Conservation (phyloP, 2,329 filamentous ascomycete genomes). For the Hymenoscyphus fraxineus region DNA sequence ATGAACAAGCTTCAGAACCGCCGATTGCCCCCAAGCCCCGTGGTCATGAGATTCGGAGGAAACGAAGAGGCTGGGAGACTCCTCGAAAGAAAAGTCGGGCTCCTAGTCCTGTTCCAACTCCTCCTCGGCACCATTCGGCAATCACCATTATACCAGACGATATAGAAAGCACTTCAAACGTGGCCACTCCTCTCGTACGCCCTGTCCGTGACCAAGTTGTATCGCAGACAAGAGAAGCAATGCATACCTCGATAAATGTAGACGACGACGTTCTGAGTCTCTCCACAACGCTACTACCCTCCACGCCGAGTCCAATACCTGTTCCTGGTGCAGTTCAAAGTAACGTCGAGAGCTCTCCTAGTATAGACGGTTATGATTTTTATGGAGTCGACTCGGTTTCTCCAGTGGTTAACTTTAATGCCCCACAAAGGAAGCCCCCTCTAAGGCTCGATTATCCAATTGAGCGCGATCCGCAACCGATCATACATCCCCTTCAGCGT, state of each 20-base stretch:
- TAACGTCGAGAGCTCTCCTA: constrained; percentile 22
- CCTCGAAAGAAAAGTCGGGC: constrained; percentile 22
- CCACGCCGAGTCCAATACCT: constrained; percentile 28
- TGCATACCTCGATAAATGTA: constrained; percentile 31
- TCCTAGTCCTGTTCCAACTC: neutral
- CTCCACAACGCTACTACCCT: constrained; percentile 23
- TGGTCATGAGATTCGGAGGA: constrained; percentile 6
- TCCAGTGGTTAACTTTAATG: constrained; percentile 51
- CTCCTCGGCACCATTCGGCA: constrained; percentile 18
- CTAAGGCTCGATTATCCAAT: constrained; percentile 36
- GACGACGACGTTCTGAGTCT: constrained; percentile 31
- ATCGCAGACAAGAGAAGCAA: constrained; percentile 24
- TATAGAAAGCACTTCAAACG: constrained; percentile 60
- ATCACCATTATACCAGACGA: constrained; percentile 37
- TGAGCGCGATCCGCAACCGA: neutral
- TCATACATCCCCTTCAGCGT: constrained; percentile 34
- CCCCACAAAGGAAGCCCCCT: constrained; percentile 39
- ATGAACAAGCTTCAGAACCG: constrained; percentile 24
- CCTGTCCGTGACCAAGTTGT: constrained; percentile 41
- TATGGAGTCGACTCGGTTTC: constrained; percentile 55
- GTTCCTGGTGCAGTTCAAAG: constrained; percentile 24
- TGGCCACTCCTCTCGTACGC: constrained; percentile 55
- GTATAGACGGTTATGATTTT: constrained; percentile 59
- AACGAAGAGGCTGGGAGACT: constrained; percentile 24
- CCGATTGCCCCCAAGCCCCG: neutral